Evolutionary conservation across 2,329 filamentous ascomycete species (phyloP), one percentile per base, ranked within the genome.

Genomic region (Trichophaea hybrida): DNA sequence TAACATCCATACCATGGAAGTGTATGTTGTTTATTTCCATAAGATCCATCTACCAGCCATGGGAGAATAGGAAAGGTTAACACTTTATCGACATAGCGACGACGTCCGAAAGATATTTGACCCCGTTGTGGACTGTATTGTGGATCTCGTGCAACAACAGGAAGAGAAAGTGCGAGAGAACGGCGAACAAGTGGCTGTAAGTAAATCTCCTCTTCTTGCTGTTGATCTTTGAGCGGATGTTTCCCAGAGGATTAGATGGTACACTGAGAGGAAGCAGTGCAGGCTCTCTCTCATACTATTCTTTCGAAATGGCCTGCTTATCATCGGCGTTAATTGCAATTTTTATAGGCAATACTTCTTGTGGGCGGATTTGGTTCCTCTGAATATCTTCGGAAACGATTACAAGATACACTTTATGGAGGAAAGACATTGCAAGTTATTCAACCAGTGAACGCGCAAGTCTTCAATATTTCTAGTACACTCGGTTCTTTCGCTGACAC

Each of bases 351-450:
- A 10, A 64, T 91, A 64, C 83, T 90, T 49, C 76, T 91, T 5
- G 86, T 91, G 0, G 86, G 87, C 64, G 86, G 86, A 5, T 91
- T 91, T 67, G 86, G 86, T 0, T 84, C 89, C 73, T 86, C 81
- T 71, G 82, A 87, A 69, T 88, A 87, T 69, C 77, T 88, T 7
- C 87, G 88, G 73, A 80, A 80, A 43, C 77, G 80, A 2, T 76
- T 91, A 65, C 87, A 86, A 71, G 71, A 76, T 82, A 86, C 69
- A 17, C 15, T 10, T 6, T 57, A 37, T 50, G 40, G 53, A 6
- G 15, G n/a, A 43, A 1, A 8, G 6, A n/a, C 37, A 6, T 4
- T 55, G 31, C 35, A 55, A 15, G 37, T 55, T 4, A 38, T 90
- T 90, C 68, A 76, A 75, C 61, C 74, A 72, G 12, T n/a, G 55